phyloP scores from a whole-genome alignment of 768 basidiomycete genomes.

The Austroboletus eburneus region DNA sequence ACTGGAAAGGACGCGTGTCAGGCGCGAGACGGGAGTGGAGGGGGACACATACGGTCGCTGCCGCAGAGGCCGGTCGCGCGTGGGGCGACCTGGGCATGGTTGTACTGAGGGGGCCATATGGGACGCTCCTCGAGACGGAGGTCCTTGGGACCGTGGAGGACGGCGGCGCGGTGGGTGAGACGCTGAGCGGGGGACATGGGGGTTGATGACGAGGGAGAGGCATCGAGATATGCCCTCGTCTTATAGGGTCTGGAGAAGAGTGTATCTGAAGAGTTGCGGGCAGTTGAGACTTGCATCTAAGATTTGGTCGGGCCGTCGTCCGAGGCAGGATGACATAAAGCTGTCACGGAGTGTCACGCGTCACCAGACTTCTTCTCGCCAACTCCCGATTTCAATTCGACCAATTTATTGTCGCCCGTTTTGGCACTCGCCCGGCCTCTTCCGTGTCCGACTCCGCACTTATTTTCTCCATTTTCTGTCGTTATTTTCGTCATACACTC shows the following conservation, averaged over 20 bases:
- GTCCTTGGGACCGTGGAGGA: constrained; percentile 82
- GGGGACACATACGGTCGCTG: constrained; percentile 56
- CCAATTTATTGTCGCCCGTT: constrained; percentile 22
- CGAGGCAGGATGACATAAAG: constrained; percentile 29
- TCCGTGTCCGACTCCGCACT: constrained; percentile 10
- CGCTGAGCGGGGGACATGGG: constrained; percentile 46
- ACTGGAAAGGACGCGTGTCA: constrained; percentile 43
- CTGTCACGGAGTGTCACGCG: constrained; percentile 20
- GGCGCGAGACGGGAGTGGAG: constrained; percentile 2
- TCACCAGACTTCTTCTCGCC: constrained; percentile 17
- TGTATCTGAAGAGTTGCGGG: constrained; percentile 33
- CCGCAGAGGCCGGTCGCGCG: constrained; percentile 89
- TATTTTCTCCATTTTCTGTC: constrained; percentile 9
- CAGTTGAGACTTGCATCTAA: constrained; percentile 5
- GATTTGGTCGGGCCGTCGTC: constrained; percentile 31
- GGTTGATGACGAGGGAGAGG: constrained; percentile 20
- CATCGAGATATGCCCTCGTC: constrained; percentile 25
- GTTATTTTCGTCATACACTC: constrained; percentile 6
- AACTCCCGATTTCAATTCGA: constrained; percentile 22
- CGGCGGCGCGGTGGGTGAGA: constrained; percentile 62
- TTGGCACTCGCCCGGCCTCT: constrained; percentile 15
- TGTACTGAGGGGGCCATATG: constrained; percentile 64
- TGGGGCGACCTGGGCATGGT: constrained; percentile 78
- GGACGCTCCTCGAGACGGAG: constrained; percentile 74
- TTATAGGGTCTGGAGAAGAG: constrained; percentile 32